Evolutionary conservation across 371 early-diverging fungal genomes (phyloP), one percentile per base, ranked within the genome.

Genomic region (Polyrhizophydium stewartii): DNA sequence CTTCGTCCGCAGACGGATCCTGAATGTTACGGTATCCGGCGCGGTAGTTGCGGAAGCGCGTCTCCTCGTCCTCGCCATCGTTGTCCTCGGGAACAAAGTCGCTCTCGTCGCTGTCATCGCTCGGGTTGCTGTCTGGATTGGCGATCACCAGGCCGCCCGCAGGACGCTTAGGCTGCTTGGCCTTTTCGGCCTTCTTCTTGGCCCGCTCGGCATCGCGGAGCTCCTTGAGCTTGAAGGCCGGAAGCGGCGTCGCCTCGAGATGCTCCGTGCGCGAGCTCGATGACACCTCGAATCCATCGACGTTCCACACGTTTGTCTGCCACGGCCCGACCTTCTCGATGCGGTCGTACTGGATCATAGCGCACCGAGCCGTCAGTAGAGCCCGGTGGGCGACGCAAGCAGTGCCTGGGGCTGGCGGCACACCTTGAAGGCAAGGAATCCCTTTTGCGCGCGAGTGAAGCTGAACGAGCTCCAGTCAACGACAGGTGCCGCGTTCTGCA

Each of bases 351-450:
- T 65, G 37, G 30, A n/a, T n/a, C n/a, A n/a, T n/a, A n/a, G n/a
- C n/a, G n/a, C n/a, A n/a, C n/a, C n/a, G n/a, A n/a, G n/a, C n/a
- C n/a, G n/a, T n/a, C n/a, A n/a, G n/a, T n/a, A 16, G 16, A 51
- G 25, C 51, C 51, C 22, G 2, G 21, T 21, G 24, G 25, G 17
- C 19, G 27, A 50, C 10, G 22, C 22, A 22, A 22, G 25, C n/a
- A 43, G n/a, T n/a, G n/a, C n/a, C n/a, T n/a, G n/a, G 28, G 56
- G 17, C 21, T 17, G 43, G 10, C 17, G 19, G 12, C 25, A n/a
- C 25, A 67, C 65, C 57, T 75, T 75, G 65, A 76, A 71, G 52
- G 63, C 45, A 64, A 66, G 65, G 57, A 76, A 69, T 16, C 78
- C 78, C 17, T 32, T 61, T 55, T 77, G 72, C 3, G 72, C 65